phyloP scores from a whole-genome alignment of 176 grass and related monocot species.

The Bothriochloa decipiens region DNA sequence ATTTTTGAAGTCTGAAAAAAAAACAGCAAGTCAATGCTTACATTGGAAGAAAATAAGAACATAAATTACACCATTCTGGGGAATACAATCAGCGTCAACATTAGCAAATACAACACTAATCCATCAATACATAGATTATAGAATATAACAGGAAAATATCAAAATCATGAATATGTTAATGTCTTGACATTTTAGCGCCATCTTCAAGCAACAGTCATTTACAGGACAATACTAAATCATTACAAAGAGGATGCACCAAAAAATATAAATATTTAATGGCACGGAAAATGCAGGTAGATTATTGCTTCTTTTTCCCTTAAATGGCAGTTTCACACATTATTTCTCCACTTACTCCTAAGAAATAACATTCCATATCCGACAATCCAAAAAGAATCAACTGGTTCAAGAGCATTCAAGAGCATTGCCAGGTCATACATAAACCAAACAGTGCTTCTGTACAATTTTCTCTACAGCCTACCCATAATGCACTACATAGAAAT shows the following conservation, averaged over 20 bases:
- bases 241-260: too few species aligned
- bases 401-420: slow-evolving; percentile 25
- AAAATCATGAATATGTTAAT: too few species aligned
- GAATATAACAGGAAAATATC: too few species aligned
- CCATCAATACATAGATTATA: not conserved
- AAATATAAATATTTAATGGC: too few species aligned
- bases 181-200: too few species aligned
- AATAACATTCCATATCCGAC: not conserved
- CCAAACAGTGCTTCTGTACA: not conserved
- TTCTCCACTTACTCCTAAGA: not conserved
- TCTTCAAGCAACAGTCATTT: too few species aligned
- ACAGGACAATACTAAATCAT: too few species aligned
- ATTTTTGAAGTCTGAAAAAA: too few species aligned
- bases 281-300: too few species aligned
- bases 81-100: not conserved
- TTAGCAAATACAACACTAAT: slow-evolving; percentile 11
- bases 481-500: not conserved
- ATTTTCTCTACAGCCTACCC: slow-evolving; percentile 16
- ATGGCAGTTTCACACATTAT: too few species aligned
- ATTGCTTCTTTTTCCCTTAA: too few species aligned
- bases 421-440: not conserved
- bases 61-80: slow-evolving; percentile 11
- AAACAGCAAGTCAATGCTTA: slow-evolving; percentile 10
- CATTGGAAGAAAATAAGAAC: slow-evolving; percentile 10
- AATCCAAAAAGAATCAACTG: not conserved